phyloP scores from a whole-genome alignment of 352 stramenopile species.

The Elongisporangium prolatum region DNA sequence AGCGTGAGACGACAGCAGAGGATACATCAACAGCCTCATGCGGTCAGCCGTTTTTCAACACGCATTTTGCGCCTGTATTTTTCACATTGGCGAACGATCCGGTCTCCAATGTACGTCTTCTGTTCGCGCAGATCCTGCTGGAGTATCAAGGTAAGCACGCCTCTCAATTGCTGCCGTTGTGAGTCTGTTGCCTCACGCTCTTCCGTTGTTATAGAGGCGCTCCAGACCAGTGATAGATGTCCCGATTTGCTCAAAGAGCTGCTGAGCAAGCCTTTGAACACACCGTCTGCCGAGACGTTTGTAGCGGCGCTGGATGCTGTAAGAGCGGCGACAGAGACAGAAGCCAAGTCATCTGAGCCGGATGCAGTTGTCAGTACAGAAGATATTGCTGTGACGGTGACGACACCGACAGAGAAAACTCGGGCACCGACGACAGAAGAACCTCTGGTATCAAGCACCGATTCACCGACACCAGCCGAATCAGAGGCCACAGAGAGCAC shows the following conservation, averaged over 20 bases:
- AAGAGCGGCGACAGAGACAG: constrained; percentile 6
- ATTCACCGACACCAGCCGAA: neutral
- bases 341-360: neutral
- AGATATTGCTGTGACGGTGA: constrained; percentile 2
- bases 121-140: constrained; percentile 48
- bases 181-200: neutral
- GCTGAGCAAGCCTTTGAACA: constrained; percentile 4
- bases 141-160: constrained; percentile 32
- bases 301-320: neutral
- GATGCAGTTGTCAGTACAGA: neutral
- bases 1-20: constrained; percentile 4
- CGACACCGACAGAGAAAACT: neutral
- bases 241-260: constrained; percentile 18
- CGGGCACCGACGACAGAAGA: neutral
- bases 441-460: neutral
- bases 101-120: constrained; percentile 70
- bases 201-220: constrained; percentile 13
- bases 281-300: neutral
- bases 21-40: constrained; percentile 1
- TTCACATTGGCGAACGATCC: constrained; percentile 54
- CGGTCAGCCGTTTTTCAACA: constrained; percentile 39
- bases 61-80: constrained; percentile 38
- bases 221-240: constrained; percentile 21
- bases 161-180: neutral
- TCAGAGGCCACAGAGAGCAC: neutral